Base-by-base conservation (phyloP, 2,329 filamentous ascomycete genomes). In the Waltergamsia citrina region DNA sequence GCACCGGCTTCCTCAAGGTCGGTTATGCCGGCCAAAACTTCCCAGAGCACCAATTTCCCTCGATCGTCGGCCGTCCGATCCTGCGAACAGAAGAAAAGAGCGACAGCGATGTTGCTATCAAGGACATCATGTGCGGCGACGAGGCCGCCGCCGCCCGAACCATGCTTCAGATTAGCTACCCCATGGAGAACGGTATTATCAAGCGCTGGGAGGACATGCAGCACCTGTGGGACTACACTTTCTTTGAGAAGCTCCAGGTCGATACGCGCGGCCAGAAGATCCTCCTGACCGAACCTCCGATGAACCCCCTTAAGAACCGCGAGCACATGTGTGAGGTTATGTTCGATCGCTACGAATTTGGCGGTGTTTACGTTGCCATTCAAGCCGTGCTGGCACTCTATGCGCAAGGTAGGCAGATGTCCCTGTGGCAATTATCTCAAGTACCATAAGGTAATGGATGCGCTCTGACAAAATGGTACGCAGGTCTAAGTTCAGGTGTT, bases 151-250 rank as follows among this genome's bases (percentile, higher is more conserved):
- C 87, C 35, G 90, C 92, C 45, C 80, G 92, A 52, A 94, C 85
- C 42, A 94, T 95, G 87, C 78, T 98, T 41, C 92, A 98, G 62
- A 93, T 98, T 55, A 94, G 83, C 61, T 98, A 98, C 59, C 92
- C 92, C 48, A 98, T 98, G 92, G 92, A 98, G 63, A 98, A 98
- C 59, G 92, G 92, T 51, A 96, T 98, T 52, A 87, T 98, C 47
- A 96, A 95, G 75, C 88, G 87, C 56, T 98, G 92, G 92, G 92
- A 98, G 49, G 92, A 98, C 61, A 98, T 98, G 92, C 85, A 94
- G 68, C 90, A 96, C 56, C 79, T 98, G 36, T 98, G 92, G 92
- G 90, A 98, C 65, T 96, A 93, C 60, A 98, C 92, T 17, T 98
- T 98, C 61, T 81, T 76, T 62, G 90, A 98, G 60, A 96, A 96